Conservation (phyloP, 306 rosid species). For the Castanea sativa region DNA sequence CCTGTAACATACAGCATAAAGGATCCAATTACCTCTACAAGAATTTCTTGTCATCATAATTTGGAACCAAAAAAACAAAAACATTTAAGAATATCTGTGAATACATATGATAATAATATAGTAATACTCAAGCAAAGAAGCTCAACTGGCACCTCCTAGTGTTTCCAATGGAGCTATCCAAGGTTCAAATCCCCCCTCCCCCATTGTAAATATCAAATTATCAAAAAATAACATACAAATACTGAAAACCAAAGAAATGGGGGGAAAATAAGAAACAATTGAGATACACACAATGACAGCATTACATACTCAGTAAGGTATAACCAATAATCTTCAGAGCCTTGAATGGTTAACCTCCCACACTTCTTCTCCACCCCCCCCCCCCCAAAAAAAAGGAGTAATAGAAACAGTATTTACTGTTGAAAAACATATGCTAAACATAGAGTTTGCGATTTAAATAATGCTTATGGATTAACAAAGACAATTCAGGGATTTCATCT, state of each 20-base stretch:
- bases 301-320: neutral
- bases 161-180: too few relatives aligned
- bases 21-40: conserved; percentile 13
- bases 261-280: neutral
- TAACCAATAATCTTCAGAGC: neutral
- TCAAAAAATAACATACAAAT: neutral
- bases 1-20: conserved; percentile 39
- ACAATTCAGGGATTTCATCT: neutral
- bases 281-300: neutral
- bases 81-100: neutral
- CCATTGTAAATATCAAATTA: neutral
- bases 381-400: neutral
- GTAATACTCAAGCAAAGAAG: too few relatives aligned
- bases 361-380: too few relatives aligned
- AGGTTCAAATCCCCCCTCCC: too few relatives aligned
- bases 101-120: too few relatives aligned
- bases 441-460: neutral
- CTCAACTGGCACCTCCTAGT: too few relatives aligned
- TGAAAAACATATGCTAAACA: neutral
- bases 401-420: neutral
- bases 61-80: neutral
- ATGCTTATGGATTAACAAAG: neutral
- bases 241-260: neutral
- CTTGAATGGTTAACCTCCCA: too few relatives aligned
- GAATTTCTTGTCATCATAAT: neutral